Conservation (phyloP, 768 basidiomycete species). For the Kwoniella sp. region DNA sequence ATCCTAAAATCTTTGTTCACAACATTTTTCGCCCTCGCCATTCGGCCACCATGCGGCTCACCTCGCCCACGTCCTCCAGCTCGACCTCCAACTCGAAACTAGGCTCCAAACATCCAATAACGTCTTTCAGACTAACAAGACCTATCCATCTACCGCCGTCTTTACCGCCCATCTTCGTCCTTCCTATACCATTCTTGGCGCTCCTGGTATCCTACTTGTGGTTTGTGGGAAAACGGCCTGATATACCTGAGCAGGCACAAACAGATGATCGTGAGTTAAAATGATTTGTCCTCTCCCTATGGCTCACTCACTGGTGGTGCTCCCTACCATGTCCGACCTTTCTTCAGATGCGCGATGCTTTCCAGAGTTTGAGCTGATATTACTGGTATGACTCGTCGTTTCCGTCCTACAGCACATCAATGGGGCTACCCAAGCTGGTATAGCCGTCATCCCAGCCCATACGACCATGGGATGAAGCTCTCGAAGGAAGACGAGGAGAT, state of each 20-base stretch:
- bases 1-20: too few relatives aligned
- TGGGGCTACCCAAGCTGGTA: conserved; percentile 27
- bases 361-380: too few relatives aligned
- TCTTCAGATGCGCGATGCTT: too few relatives aligned
- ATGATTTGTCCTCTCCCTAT: too few relatives aligned
- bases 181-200: conserved; percentile 11
- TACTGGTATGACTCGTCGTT: neutral
- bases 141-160: neutral
- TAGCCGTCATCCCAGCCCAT: conserved; percentile 10
- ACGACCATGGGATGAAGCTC: conserved; percentile 2
- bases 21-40: neutral
- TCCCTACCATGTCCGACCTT: neutral
- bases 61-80: conserved; percentile 12
- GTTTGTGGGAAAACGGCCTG: conserved; percentile 8
- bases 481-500: conserved; percentile 11
- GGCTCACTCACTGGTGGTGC: too few relatives aligned
- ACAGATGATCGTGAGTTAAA: conserved; percentile 26
- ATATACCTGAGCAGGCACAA: conserved; percentile 16
- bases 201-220: conserved; percentile 12
- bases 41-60: conserved; percentile 21
- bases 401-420: conserved; percentile 13
- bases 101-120: neutral
- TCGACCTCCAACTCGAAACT: neutral
- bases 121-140: neutral
- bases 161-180: conserved; percentile 10